Percentiles rank a stretch among this genome's conserved stretches.
Evolutionary conservation across 768 basidiomycete genomes (phyloP).

Genomic region (Melanogaster broomeanus): DNA sequence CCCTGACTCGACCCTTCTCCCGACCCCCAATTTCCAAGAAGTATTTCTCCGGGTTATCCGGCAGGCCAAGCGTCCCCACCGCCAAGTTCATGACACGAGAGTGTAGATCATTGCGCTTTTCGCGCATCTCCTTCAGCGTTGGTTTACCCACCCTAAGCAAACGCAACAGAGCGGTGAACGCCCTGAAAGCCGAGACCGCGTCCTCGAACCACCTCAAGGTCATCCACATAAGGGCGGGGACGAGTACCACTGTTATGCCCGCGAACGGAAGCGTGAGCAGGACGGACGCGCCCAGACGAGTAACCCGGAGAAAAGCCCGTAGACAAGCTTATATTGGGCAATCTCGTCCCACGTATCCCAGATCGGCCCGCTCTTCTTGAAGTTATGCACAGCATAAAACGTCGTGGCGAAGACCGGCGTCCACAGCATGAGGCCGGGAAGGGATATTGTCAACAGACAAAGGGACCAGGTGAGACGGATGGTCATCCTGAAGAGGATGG

Average conservation of each 20-base stretch:
- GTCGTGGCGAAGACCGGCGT: constrained; percentile 74
- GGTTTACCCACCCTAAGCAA: constrained; percentile 63
- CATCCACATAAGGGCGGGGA: constrained; percentile 88
- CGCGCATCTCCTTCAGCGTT: constrained; percentile 54
- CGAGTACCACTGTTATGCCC: constrained; percentile 52
- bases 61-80: constrained; percentile 56
- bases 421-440: constrained; percentile 85
- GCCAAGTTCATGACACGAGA: constrained; percentile 69
- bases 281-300: constrained; percentile 61
- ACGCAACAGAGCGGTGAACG: constrained; percentile 60
- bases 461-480: constrained; percentile 66
- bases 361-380: constrained; percentile 79
- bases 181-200: constrained; percentile 75
- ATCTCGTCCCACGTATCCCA: constrained; percentile 91
- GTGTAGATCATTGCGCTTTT: constrained; percentile 57
- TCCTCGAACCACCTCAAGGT: constrained; percentile 88
- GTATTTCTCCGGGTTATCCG: constrained; percentile 67
- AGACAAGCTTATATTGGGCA: constrained; percentile 85
- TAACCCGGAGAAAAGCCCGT: constrained; percentile 74
- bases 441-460: constrained; percentile 61
- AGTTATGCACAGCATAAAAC: constrained; percentile 67
- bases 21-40: constrained; percentile 58
- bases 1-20: constrained; percentile 70
- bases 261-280: constrained; percentile 65
- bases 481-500: constrained; percentile 62